These are phyloP conservation scores for Gracilariopsis chorda DNA, from an alignment of 23 red algal genomes.

Conservation along the genomic window DNA sequence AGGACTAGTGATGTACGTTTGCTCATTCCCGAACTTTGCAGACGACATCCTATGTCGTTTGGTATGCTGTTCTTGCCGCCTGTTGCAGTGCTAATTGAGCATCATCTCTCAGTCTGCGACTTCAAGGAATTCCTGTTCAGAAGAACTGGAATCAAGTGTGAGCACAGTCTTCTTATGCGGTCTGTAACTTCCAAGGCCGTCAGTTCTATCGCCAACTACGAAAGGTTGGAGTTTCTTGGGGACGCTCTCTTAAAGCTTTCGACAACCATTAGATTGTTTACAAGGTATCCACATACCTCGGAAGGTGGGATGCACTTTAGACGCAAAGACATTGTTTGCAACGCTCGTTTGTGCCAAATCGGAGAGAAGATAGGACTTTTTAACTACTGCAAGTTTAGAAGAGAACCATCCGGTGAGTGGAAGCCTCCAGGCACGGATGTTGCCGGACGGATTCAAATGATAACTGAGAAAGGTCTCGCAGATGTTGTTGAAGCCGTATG, in stretches of 20 bases:
- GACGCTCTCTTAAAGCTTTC: conserved; percentile 58
- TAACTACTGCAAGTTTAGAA: conserved; percentile 28
- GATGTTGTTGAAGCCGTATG: conserved; percentile 66
- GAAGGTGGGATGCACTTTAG: conserved; percentile 47
- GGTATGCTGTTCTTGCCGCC: conserved; percentile 44
- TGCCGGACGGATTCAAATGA: background rate
- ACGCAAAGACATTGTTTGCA: conserved; percentile 8
- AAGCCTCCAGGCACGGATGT: conserved; percentile 55
- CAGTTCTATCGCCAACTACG: conserved; percentile 45
- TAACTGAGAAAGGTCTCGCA: conserved; percentile 51
- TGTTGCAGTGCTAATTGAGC: conserved; percentile 19
- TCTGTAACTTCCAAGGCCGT: conserved; percentile 34
- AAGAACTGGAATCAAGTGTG: background rate
- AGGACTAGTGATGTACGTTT: background rate
- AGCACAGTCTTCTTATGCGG: background rate
- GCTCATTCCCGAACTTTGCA: conserved; percentile 39
- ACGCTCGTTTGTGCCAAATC: background rate
- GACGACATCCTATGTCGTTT: conserved; percentile 1
- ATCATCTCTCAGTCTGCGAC: conserved; percentile 41
- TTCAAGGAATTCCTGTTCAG: background rate
- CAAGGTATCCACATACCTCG: conserved; percentile 33
- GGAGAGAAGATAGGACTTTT: conserved; percentile 16
- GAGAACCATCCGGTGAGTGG: background rate
- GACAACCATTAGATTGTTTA: conserved; percentile 46
- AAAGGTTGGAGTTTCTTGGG: conserved; percentile 65